Evolutionary conservation across 192 early-diverging fungal genomes (phyloP).

Genomic region (Podila clonocystis): DNA sequence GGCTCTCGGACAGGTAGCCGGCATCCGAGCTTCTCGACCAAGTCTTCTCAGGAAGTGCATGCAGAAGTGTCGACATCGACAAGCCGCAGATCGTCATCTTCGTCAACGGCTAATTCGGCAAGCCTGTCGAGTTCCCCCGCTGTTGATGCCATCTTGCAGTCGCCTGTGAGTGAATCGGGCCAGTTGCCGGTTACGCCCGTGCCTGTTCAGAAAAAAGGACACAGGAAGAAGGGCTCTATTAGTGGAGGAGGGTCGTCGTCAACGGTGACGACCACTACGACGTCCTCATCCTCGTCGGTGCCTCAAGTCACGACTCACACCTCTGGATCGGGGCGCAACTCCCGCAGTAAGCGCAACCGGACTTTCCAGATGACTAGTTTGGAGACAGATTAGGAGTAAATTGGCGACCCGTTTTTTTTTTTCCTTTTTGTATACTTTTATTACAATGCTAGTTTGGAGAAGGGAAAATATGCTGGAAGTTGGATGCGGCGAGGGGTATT

Average conservation of each 20-base stretch:
- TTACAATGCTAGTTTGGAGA: background rate
- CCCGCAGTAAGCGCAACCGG: constrained; percentile 6
- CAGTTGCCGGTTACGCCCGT: background rate
- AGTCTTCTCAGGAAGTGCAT: background rate
- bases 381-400: background rate
- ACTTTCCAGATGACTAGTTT: constrained; percentile 15
- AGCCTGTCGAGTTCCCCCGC: background rate
- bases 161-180: background rate
- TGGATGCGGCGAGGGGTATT: too few species aligned
- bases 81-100: background rate
- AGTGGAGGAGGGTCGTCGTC: too few species aligned
- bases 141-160: background rate
- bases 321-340: background rate
- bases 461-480: background rate
- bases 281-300: background rate
- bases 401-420: background rate
- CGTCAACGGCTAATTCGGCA: background rate
- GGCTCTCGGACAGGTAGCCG: background rate
- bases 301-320: background rate
- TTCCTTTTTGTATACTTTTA: too few species aligned
- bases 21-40: background rate
- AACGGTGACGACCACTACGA: background rate
- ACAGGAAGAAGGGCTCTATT: background rate
- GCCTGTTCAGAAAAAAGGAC: background rate
- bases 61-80: constrained; percentile 1